Conservation (phyloP, 1,139 yeast species). For the Schwanniomyces etchellsii region DNA sequence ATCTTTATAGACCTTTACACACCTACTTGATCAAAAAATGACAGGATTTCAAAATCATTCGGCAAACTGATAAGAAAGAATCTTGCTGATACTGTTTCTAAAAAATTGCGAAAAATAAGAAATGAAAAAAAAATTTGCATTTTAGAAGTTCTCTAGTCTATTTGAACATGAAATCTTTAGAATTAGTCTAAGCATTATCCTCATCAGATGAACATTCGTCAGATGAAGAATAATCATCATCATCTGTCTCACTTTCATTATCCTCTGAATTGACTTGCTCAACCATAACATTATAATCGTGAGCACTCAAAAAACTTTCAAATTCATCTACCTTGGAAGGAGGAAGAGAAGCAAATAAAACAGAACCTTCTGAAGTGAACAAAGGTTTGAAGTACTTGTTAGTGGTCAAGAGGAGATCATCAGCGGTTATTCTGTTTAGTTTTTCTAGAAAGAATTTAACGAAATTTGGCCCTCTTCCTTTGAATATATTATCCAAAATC, state of each 20-base stretch:
- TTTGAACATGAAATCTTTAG: too few relatives aligned
- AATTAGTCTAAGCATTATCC: too few relatives aligned
- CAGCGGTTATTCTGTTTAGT: constrained; percentile 47
- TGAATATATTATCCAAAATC: constrained; percentile 60
- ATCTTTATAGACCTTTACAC: too few relatives aligned
- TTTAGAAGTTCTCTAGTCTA: too few relatives aligned
- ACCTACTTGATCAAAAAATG: too few relatives aligned
- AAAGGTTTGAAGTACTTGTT: constrained; percentile 56
- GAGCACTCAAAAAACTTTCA: constrained; percentile 36
- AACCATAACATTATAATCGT: constrained; percentile 46
- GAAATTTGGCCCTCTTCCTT: constrained; percentile 65
- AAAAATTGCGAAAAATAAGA: too few relatives aligned
- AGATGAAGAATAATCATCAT: too few relatives aligned
- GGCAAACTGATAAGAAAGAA: too few relatives aligned
- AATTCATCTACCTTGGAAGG: constrained; percentile 54
- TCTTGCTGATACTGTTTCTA: too few relatives aligned
- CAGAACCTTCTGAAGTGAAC: constrained; percentile 51
- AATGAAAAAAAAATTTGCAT: too few relatives aligned
- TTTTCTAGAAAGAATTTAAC: constrained; percentile 42
- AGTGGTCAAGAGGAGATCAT: constrained; percentile 53
- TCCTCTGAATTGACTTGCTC: constrained; percentile 14
- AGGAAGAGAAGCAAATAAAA: constrained; percentile 69
- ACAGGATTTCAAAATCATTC: too few relatives aligned
- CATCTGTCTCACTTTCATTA: constrained; percentile 6
- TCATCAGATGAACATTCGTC: too few relatives aligned